Evolutionary conservation across 352 stramenopile genomes (phyloP), one percentile per base, ranked within the genome.

Genomic region (Globisporangium emineosum): DNA sequence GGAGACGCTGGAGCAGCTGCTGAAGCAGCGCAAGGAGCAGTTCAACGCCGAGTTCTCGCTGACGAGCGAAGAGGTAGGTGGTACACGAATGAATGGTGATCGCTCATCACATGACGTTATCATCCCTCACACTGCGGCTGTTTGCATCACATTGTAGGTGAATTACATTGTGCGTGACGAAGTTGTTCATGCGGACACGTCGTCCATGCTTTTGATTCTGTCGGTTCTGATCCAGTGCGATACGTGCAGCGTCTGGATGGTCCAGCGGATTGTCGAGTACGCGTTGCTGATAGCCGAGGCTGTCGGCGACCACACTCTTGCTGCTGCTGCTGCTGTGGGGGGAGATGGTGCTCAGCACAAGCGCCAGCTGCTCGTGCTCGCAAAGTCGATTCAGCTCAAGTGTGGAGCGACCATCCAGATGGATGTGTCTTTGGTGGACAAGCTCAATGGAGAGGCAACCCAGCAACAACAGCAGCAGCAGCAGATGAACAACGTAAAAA

Each of bases 201-300:
- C 15, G 15, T 35, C 30, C 13, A 69, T 72, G 25, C 7, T 64
- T 0, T 51, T 37, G 8, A 40, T 69, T 13, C 65, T 83, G 53
- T 62, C 60, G 1, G 55, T 77, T 13, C 60, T 83, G 52, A 35
- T 67, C 17, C 37, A 56, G 32, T 86, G 73, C 30, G 69, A 80
- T 17, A 52, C 77, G 2, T 70, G 67, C 25, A 82, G 71, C 33
- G 52, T 61, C 7, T 73, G 66, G 66, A 64, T 72, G n/a, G 75
- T 79, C 19, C 60, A 75, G 53, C 69, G 59, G 3, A 51, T 76
- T 32, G 57, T 76, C 23, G 67, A 81, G 35, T 79, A 73, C 51
- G 65, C 70, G 3, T 57, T 82, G 10, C 51, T 66, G 4, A 37
- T 51, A 19, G 66, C 67, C 19, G 30, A 43, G 15, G 2, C 17